Conservation (phyloP, 116 monocot genomes). For the Cymodocea nodosa region DNA sequence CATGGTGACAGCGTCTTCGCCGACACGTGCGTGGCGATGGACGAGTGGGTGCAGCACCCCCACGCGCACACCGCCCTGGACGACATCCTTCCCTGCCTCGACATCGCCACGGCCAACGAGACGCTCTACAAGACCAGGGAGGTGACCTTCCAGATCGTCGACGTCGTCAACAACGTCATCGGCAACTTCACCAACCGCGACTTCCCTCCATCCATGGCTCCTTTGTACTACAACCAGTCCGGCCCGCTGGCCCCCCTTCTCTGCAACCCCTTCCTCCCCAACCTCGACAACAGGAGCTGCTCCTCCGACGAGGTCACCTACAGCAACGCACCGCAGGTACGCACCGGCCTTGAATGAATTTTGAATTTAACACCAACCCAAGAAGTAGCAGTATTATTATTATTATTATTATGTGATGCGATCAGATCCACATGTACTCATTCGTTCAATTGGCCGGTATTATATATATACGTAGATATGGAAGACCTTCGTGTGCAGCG, state of each 20-base stretch:
- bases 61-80: constrained; percentile 55
- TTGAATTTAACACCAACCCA: too few species aligned
- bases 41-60: constrained; percentile 67
- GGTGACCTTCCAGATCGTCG: constrained; percentile 49
- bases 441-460: too few species aligned
- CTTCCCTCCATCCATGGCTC: constrained; percentile 15
- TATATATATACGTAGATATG: constrained; percentile 32
- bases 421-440: too few species aligned
- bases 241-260: constrained; percentile 46
- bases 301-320: constrained; percentile 23
- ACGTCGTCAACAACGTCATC: constrained; percentile 50
- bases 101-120: constrained; percentile 45
- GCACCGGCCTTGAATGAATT: too few species aligned
- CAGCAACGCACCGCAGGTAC: constrained; percentile 39
- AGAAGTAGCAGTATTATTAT: not conserved
- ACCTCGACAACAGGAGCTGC: constrained; percentile 21
- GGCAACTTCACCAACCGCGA: constrained; percentile 44
- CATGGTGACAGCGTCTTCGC: constrained; percentile 62
- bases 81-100: constrained; percentile 71
- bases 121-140: constrained; percentile 38
- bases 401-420: not conserved
- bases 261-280: constrained; percentile 37
- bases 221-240: constrained; percentile 62
- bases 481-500: constrained; percentile 35
- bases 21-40: constrained; percentile 85